Conservation (phyloP, 352 stramenopile species). For the Lagenidium giganteum region DNA sequence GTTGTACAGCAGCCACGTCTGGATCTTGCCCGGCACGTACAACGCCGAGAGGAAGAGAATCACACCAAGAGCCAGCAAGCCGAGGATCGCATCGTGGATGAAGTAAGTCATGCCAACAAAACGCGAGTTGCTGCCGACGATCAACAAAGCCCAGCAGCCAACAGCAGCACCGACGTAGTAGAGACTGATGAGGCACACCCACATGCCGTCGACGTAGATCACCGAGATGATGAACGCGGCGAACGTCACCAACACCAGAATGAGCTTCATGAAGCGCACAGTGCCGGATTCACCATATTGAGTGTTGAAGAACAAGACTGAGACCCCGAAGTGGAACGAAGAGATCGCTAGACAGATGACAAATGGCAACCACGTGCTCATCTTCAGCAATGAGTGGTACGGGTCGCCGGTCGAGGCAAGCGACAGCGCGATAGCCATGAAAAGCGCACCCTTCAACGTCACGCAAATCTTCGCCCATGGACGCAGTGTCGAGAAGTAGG, state of each 20-base stretch:
- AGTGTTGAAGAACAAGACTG: conserved; percentile 48
- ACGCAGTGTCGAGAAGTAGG: conserved; percentile 88
- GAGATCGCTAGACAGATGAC: conserved; percentile 44
- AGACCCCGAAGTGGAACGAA: conserved; percentile 59
- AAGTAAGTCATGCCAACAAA: conserved; percentile 92
- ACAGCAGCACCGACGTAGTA: conserved; percentile 92
- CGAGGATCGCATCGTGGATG: conserved; percentile 92
- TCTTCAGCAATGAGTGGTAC: conserved; percentile 60
- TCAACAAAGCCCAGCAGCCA: conserved; percentile 75
- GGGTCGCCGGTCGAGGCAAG: conserved; percentile 72
- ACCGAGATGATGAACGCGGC: conserved; percentile 69
- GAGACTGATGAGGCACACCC: conserved; percentile 86
- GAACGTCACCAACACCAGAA: conserved; percentile 72
- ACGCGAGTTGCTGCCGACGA: conserved; percentile 86
- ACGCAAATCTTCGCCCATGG: conserved; percentile 89
- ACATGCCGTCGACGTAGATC: conserved; percentile 75
- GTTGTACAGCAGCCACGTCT: conserved; percentile 98
- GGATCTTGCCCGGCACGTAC: conserved; percentile 88
- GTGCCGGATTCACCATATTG: conserved; percentile 49
- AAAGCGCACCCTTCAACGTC: conserved; percentile 87
- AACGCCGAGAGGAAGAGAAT: conserved; percentile 90
- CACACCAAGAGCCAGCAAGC: conserved; percentile 89
- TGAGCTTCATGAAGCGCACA: conserved; percentile 65
- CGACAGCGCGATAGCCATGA: conserved; percentile 79
- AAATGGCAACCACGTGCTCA: conserved; percentile 54